Evolutionary conservation across 2,329 filamentous ascomycete genomes (phyloP), one percentile per base, ranked within the genome.

Genomic region (Phyllosticta capitalensis): DNA sequence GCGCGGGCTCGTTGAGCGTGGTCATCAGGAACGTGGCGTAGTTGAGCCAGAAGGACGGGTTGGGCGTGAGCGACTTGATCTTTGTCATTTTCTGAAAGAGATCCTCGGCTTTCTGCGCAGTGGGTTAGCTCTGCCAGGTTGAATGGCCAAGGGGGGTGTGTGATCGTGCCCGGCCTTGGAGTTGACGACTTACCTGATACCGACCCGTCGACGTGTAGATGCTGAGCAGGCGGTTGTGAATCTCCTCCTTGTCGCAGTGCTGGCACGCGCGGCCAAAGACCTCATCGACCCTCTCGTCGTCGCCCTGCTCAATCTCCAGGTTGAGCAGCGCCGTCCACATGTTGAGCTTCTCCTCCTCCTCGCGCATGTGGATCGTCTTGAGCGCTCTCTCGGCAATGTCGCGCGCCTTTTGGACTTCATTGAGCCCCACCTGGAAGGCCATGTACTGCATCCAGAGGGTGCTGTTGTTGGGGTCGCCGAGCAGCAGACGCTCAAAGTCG

Each of bases 381-480:
- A 97, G 83, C 19, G 94, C 94, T 62, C 94, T 88, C 75, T 96
- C 89, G 1, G 90, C 92, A 61, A 96, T 87, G 64, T 92, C 88
- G 54, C 92, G 85, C 12, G 94, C 92, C 74, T 91, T 94, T 62
- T 87, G 84, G 20, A 95, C 80, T 74, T 99, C 94, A 69, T 90
- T 90, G 56, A 95, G 83, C 70, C 95, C 88, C 73, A 96, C 86
- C 75, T 97, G 90, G 81, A 95, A 95, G n/a, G 92, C 91, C 90
- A 99, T 97, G 76, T 99, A 99, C 65, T 90, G 84, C 58, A 96
- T 89, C 94, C 94, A 99, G 26, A 97, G 82, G 63, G 87, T 80
- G 0, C 92, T 95, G n/a, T 89, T 92, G 75, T 97, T 91, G 2
- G 94, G 91, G 71, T 95, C 89, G 59, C 91, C 90, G 21, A 99